Base-by-base conservation (phyloP, 179 eudicot species). In the Silene vulgaris region DNA sequence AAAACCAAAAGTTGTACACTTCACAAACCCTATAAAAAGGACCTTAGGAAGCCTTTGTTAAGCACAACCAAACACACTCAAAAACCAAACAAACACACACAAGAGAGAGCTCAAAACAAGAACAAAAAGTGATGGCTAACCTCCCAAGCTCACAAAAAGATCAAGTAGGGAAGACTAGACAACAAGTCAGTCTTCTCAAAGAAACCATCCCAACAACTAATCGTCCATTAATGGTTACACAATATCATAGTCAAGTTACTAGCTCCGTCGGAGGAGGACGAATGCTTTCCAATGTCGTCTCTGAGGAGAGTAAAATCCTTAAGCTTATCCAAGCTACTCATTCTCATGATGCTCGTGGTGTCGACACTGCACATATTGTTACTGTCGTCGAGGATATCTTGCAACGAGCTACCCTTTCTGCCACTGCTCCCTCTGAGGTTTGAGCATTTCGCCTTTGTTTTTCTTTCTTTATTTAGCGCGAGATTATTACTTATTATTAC, bases 261-360 rank as follows among this genome's bases (percentile, higher is more conserved):
- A 65, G 40, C 40, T 26, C 37, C 2, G 69, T 17, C 77, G 40
- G 40, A 35, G 80, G 84, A 1, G 92, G 90, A 11, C 74, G 90
- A 54, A 71, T 81, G 83, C 88, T 83, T 74, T 74, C 87, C 29
- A 75, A 85, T 17, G 48, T 40, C 48, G 69, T 65, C 14, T 86
- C 94, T 1, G 94, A 92, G 8, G 97, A 89, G 65, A 77, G 71
- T 68, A 87, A 86, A 19, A 86, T 89, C 87, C 86, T 78, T 74
- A 89, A 84, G 77, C 90, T 89, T 71, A 87, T 91, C 35, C 88
- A 76, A 54, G 86, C 84, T 2, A 89, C 96, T 12, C 96, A 90
- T 69, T 72, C 90, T 48, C 93, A 88, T 5, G 92, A 90, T 81
- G 90, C 89, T 8, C 89, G 84, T 6, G 85, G 79, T 19, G 85